A percentile compares a stretch with the other conserved stretches of the same genome.
These are phyloP conservation scores for Candida cerambycidarum DNA, from an alignment of 805 yeast species.

Conservation along the genomic window DNA sequence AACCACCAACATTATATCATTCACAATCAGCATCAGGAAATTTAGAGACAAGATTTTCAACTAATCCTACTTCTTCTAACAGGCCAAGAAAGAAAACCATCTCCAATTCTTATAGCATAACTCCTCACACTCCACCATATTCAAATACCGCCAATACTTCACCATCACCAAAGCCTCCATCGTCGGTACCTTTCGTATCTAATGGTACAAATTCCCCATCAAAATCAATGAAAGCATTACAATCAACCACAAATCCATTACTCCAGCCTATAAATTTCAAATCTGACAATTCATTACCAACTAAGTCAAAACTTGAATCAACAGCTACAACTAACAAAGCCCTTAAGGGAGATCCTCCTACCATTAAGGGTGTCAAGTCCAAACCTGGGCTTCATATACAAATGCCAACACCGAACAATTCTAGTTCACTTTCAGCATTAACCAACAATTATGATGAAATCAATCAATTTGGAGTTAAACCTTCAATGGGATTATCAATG, in stretches of 20 bases:
- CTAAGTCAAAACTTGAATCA: not conserved
- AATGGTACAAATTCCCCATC: slow-evolving; percentile 36
- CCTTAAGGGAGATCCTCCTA: slow-evolving; percentile 1
- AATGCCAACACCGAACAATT: slow-evolving; percentile 68
- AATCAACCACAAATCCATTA: slow-evolving; percentile 43
- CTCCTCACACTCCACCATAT: slow-evolving; percentile 40
- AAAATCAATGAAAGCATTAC: slow-evolving; percentile 51
- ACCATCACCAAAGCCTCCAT: slow-evolving; percentile 36
- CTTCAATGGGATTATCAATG: slow-evolving; percentile 60
- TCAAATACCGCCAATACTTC: slow-evolving; percentile 36
- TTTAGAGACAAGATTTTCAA: slow-evolving; percentile 29
- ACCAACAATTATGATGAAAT: slow-evolving; percentile 42
- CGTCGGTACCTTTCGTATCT: slow-evolving; percentile 18
- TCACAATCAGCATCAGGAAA: slow-evolving; percentile 45
- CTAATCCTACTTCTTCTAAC: slow-evolving; percentile 18
- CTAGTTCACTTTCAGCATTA: slow-evolving; percentile 37
- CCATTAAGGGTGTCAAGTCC: slow-evolving; percentile 6
- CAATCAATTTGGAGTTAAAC: slow-evolving; percentile 68
- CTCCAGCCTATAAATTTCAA: slow-evolving; percentile 57
- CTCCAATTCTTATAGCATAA: slow-evolving; percentile 30
- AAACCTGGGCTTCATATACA: slow-evolving; percentile 54
- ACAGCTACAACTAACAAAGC: not conserved
- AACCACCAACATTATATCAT: slow-evolving; percentile 45
- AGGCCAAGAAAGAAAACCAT: slow-evolving; percentile 41
- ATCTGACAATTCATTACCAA: slow-evolving; percentile 8